Conservation (phyloP, 2,329 filamentous ascomycete genomes). For the Ophiostoma populinum region DNA sequence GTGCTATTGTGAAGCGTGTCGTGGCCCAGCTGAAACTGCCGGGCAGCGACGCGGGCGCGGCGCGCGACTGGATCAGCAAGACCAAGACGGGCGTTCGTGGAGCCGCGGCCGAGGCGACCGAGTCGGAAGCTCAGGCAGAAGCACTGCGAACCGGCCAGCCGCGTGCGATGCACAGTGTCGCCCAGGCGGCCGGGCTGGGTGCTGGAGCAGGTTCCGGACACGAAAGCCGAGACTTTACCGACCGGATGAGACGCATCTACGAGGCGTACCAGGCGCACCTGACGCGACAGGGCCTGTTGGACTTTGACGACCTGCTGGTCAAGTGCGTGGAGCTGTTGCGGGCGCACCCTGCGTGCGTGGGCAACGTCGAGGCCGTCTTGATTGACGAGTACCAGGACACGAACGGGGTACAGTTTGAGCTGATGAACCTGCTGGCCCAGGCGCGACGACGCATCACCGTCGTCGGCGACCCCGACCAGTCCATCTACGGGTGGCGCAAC, state of each 20-base stretch:
- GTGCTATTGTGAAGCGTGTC: constrained; percentile 65
- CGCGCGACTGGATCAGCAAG: constrained; percentile 61
- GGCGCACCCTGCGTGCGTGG: constrained; percentile 60
- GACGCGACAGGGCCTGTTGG: constrained; percentile 60
- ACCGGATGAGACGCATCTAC: too few species aligned
- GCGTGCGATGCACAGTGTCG: constrained; percentile 12
- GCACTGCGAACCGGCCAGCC: background rate
- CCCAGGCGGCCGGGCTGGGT: constrained; percentile 9
- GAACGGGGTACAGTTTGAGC: constrained; percentile 82
- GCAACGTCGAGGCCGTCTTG: constrained; percentile 76
- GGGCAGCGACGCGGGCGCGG: constrained; percentile 43
- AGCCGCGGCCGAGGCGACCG: constrained; percentile 21
- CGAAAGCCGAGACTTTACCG: too few species aligned
- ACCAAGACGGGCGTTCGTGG: constrained; percentile 39
- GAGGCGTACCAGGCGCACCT: constrained; percentile 64
- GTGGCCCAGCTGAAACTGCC: constrained; percentile 53
- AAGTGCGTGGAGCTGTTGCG: constrained; percentile 66
- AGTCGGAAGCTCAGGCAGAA: constrained; percentile 16
- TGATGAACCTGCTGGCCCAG: constrained; percentile 78
- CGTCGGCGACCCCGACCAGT: constrained; percentile 93
- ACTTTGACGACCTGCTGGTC: constrained; percentile 86
- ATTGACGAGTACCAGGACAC: constrained; percentile 98
- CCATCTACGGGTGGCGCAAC: constrained; percentile 90
- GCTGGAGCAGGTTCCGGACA: constrained; percentile 47
- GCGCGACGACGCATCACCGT: constrained; percentile 64